phyloP scores from a whole-genome alignment of 257 asterid genomes.

The Ophiorrhiza pumila region DNA sequence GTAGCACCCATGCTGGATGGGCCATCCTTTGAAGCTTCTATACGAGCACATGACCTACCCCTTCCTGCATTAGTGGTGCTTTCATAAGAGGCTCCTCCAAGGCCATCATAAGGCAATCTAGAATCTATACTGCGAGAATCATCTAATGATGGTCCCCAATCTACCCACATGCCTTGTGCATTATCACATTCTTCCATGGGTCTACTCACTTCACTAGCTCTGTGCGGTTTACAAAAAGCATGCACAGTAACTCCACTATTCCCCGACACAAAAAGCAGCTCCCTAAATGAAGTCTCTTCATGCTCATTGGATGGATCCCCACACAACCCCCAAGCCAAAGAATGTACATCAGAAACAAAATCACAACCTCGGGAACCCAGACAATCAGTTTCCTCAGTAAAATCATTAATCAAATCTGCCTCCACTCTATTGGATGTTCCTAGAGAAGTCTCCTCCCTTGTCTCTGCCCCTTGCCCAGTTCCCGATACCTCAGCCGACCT shows the following conservation, averaged over 20 bases:
- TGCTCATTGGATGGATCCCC: constrained; percentile 48
- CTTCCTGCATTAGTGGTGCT: constrained; percentile 14
- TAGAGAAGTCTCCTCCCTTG: constrained; percentile 34
- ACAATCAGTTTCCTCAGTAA: constrained; percentile 29
- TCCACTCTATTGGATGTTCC: constrained; percentile 36
- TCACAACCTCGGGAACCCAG: constrained; percentile 35
- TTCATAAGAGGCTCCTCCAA: constrained; percentile 9
- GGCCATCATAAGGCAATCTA: constrained; percentile 22
- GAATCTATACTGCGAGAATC: constrained; percentile 28
- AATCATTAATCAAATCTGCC: constrained; percentile 29
- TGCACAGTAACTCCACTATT: constrained; percentile 74
- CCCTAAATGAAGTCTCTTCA: constrained; percentile 52
- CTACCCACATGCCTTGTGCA: constrained; percentile 73
- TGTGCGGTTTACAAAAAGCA: constrained; percentile 51
- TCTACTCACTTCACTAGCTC: constrained; percentile 31
- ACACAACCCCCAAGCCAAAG: constrained; percentile 83
- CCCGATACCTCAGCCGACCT: constrained; percentile 24
- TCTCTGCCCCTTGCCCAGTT: constrained; percentile 30
- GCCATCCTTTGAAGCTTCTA: constrained; percentile 36
- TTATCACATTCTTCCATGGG: constrained; percentile 36
- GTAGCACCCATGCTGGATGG: constrained; percentile 33
- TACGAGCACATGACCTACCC: constrained; percentile 24
- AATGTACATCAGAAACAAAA: constrained; percentile 64
- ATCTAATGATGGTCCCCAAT: constrained; percentile 70
- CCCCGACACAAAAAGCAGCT: constrained; percentile 81